Base-by-base conservation (phyloP, 1,139 yeast species). In the Debaryomyces robertsiae region DNA sequence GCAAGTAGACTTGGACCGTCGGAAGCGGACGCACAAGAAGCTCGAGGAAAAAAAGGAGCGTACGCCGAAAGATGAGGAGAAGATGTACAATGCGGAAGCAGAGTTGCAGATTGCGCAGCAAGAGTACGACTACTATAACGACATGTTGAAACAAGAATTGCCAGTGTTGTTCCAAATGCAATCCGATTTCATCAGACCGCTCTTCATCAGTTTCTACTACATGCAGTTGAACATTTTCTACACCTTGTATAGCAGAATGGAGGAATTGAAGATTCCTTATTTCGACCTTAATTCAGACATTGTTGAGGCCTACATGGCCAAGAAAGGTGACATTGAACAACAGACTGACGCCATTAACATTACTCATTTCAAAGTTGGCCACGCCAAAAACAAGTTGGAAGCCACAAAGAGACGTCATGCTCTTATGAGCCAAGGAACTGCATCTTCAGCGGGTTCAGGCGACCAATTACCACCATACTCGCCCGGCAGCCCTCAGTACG, bases 191-290 rank as follows among this genome's bases (percentile, higher is more conserved):
- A 91, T 93, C 60, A 83, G 81, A 57, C 98, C 98, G 9, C 72
- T 93, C 56, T 94, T 93, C 68, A 95, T 91, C 53, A 84, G 94
- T 45, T 84, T 93, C 64, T 93, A 93, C 69, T 93, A 83, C 74
- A 93, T 94, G 98, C 99, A 93, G 69, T 78, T 93, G 69, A 93
- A 93, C 71, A 89, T 93, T 46, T 93, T 90, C 67, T 93, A 93
- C 73, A 90, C 97, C 0, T 72, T 93, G 48, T 91, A 87, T 71
- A 84, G 77, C 57, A 78, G 87, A 54, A 88, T 93, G 89, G 96
- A 91, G 65, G 96, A 89, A 61, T 82, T 91, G 85, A 90, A 93
- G 69, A 93, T 93, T 50, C 96, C 98, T 10, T 91, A 93, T 67
- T 93, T 93, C 66, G 96, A 93, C 61, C 72, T 93, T 58, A 72